A percentile compares a stretch with the other conserved stretches of the same genome.
phyloP scores from a whole-genome alignment of 148 eudicot species.

The Amaranthus palmeri region DNA sequence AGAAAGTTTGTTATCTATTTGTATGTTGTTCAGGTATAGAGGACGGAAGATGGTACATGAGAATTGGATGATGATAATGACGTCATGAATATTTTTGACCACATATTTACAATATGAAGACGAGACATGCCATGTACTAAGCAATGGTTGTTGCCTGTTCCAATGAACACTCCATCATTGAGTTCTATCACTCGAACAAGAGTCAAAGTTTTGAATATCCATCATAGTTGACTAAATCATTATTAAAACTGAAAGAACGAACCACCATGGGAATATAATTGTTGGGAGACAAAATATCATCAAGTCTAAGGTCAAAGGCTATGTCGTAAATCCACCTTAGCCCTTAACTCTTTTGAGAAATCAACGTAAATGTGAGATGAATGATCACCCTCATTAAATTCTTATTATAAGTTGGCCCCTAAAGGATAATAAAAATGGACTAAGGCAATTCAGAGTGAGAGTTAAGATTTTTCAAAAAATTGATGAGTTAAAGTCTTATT shows the following conservation, averaged over 20 bases:
- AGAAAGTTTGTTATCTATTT: slow-evolving; percentile 23
- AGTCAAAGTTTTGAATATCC: slow-evolving; percentile 36
- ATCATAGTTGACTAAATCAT: slow-evolving; percentile 28
- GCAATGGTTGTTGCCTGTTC: slow-evolving; percentile 44
- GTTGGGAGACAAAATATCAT: slow-evolving; percentile 21
- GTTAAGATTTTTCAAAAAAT: neutral
- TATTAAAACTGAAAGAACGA: slow-evolving; percentile 25
- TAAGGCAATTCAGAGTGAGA: neutral
- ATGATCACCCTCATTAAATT: neutral
- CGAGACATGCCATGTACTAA: slow-evolving; percentile 25
- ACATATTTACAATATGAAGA: neutral
- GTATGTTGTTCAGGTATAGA: too few relatives aligned
- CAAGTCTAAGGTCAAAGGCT: slow-evolving; percentile 18
- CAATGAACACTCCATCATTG: slow-evolving; percentile 48
- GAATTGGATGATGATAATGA: neutral
- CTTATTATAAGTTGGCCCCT: slow-evolving; percentile 13
- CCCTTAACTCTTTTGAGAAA: slow-evolving; percentile 41
- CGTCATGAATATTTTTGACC: slow-evolving; percentile 30
- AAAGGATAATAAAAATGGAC: slow-evolving; percentile 8
- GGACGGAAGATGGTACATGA: slow-evolving; percentile 23
- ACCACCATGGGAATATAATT: slow-evolving; percentile 26
- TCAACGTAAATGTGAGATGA: slow-evolving; percentile 14
- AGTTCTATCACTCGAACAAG: slow-evolving; percentile 60
- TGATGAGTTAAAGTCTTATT: neutral
- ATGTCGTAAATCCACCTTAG: slow-evolving; percentile 27